These are phyloP conservation scores for Taxillus chinensis DNA, from an alignment of 164 flowering plant species.

Conservation along the genomic window DNA sequence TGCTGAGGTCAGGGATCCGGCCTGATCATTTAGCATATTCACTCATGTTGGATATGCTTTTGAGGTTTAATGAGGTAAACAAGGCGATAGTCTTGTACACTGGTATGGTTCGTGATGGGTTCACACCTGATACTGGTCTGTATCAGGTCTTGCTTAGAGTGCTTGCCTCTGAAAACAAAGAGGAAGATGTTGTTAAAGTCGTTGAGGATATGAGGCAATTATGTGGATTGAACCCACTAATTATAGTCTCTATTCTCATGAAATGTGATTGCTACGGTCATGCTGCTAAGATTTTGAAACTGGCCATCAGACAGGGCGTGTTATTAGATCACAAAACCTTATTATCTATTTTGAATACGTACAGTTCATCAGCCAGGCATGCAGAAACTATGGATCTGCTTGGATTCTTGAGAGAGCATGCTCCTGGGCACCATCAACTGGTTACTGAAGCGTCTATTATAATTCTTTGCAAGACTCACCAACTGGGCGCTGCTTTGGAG, in stretches of 20 bases:
- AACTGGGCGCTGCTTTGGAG: constrained; percentile 48
- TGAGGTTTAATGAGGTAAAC: constrained; percentile 48
- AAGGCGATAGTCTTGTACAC: constrained; percentile 49
- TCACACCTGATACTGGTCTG: constrained; percentile 47
- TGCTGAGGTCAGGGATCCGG: constrained; percentile 69
- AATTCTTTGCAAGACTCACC: constrained; percentile 48
- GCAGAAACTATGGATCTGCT: constrained; percentile 54
- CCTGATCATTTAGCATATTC: constrained; percentile 84
- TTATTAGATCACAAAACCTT: constrained; percentile 45
- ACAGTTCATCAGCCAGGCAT: constrained; percentile 50
- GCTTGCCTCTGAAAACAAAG: constrained; percentile 43
- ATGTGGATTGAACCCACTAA: constrained; percentile 42
- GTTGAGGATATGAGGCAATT: constrained; percentile 56
- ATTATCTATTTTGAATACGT: constrained; percentile 50
- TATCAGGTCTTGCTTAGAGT: constrained; percentile 45
- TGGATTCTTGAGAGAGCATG: constrained; percentile 38
- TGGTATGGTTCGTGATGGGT: constrained; percentile 61
- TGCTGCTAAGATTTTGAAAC: constrained; percentile 53
- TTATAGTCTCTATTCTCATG: constrained; percentile 51
- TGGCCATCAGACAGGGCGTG: constrained; percentile 40
- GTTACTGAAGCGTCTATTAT: constrained; percentile 47
- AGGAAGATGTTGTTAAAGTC: constrained; percentile 34
- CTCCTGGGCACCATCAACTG: constrained; percentile 27
- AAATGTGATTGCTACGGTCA: constrained; percentile 60
- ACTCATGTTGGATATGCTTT: constrained; percentile 69